Percentiles rank a stretch among this genome's conserved stretches.
phyloP scores from a whole-genome alignment of 768 basidiomycete species.

The Leccinum fibrillosum region DNA sequence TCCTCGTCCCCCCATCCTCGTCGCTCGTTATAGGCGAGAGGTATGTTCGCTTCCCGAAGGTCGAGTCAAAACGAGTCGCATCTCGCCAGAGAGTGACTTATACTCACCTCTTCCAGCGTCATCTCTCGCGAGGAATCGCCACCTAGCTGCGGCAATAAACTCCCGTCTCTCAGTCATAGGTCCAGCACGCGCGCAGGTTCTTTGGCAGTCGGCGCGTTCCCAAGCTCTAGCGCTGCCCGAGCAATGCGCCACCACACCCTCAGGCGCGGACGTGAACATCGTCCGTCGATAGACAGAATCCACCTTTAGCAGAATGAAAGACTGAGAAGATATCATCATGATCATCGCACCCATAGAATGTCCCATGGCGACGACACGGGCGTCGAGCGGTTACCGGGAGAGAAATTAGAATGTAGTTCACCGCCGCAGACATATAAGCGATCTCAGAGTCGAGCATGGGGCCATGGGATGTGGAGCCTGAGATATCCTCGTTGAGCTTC shows the following conservation, averaged over 20 bases:
- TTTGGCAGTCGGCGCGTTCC: conserved; percentile 25
- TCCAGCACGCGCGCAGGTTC: conserved; percentile 43
- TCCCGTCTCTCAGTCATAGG: conserved; percentile 67
- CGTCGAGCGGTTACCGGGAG: conserved; percentile 62
- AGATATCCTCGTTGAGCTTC: conserved; percentile 71
- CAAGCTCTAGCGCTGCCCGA: conserved; percentile 70
- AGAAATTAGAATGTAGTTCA: conserved; percentile 62
- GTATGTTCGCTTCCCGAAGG: conserved; percentile 45
- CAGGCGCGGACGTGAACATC: conserved; percentile 81
- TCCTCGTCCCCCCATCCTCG: not conserved
- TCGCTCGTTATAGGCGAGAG: conserved; percentile 40
- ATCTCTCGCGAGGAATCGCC: conserved; percentile 6
- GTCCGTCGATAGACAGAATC: conserved; percentile 46
- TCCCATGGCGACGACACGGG: conserved; percentile 73
- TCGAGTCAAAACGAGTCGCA: conserved; percentile 40
- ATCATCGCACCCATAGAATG: conserved; percentile 77
- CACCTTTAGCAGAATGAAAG: conserved; percentile 40
- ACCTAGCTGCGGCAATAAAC: conserved; percentile 40
- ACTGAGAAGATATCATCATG: too few species aligned
- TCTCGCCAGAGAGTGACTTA: conserved; percentile 36
- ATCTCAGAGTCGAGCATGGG: conserved; percentile 83
- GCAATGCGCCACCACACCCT: conserved; percentile 88
- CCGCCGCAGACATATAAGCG: conserved; percentile 64
- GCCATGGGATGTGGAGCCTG: conserved; percentile 76
- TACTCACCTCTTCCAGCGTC: conserved; percentile 21